Percentiles rank a stretch among this genome's conserved stretches.
phyloP scores from a whole-genome alignment of 495 filamentous ascomycete genomes.

The Podospora comata region DNA sequence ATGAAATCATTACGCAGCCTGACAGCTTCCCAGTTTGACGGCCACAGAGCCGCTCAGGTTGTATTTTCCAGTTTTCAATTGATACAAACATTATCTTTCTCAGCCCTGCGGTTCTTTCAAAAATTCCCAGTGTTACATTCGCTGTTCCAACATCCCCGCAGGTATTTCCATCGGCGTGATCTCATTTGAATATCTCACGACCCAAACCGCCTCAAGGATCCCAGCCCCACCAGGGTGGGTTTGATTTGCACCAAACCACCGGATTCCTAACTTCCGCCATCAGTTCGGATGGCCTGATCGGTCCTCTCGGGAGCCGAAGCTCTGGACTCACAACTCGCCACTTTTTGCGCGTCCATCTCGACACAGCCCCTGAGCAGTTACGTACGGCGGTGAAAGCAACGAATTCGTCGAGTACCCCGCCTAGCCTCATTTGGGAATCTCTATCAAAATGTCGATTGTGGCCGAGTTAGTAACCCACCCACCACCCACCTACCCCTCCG shows the following conservation, averaged over 20 bases:
- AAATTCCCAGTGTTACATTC: not conserved
- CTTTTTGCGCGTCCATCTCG: constrained; percentile 27
- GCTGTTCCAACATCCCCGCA: not conserved
- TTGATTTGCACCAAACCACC: constrained; percentile 14
- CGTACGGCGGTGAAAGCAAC: constrained; percentile 11
- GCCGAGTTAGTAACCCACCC: constrained; percentile 53
- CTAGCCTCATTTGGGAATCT: constrained; percentile 19
- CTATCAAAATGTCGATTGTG: constrained; percentile 59
- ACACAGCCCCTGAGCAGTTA: not conserved
- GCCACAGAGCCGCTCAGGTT: not conserved
- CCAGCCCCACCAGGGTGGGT: not conserved
- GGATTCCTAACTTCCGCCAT: constrained; percentile 26
- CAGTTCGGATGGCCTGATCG: constrained; percentile 31
- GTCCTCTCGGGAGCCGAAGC: constrained; percentile 5
- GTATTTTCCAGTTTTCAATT: constrained; percentile 3
- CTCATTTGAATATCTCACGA: constrained; percentile 20
- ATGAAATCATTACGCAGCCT: constrained; percentile 28
- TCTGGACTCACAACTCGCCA: constrained; percentile 28
- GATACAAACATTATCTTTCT: constrained; percentile 2
- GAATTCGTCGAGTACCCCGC: constrained; percentile 5
- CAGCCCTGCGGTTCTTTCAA: constrained; percentile 1
- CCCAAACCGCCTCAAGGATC: constrained; percentile 16
- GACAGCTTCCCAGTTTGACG: constrained; percentile 6
- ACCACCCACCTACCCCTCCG: constrained; percentile 9
- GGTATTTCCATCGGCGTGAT: constrained; percentile 17